Evolutionary conservation across 208 protist genomes (phyloP).

Genomic region (Leishmania tarentolae): DNA sequence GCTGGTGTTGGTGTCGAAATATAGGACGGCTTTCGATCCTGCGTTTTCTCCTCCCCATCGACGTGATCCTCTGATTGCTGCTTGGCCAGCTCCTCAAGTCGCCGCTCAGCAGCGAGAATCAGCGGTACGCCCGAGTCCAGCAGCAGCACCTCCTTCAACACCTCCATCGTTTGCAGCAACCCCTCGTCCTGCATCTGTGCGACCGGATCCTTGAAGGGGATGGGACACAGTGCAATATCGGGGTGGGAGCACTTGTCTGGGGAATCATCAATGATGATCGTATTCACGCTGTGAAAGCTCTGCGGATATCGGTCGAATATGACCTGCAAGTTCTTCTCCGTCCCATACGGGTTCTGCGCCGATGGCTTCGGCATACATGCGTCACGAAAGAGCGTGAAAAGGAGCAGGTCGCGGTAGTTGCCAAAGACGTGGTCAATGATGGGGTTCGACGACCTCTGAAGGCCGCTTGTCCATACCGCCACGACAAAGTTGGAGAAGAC

Average conservation of each 20-base stretch:
- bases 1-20: neutral
- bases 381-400: conserved; percentile 84
- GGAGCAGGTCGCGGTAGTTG: conserved; percentile 74
- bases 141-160: conserved; percentile 76
- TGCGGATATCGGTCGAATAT: conserved; percentile 85
- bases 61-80: neutral
- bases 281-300: conserved; percentile 90
- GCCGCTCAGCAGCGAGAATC: conserved; percentile 73
- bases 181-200: conserved; percentile 66
- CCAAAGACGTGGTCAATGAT: conserved; percentile 89
- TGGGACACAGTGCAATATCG: conserved; percentile 87
- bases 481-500: conserved; percentile 90
- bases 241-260: conserved; percentile 91
- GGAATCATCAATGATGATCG: conserved; percentile 92
- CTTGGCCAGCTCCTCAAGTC: conserved; percentile 33
- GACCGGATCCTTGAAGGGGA: conserved; percentile 75
- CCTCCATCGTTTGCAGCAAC: conserved; percentile 63
- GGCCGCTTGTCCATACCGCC: conserved; percentile 89
- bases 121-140: conserved; percentile 70
- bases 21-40: neutral
- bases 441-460: conserved; percentile 81
- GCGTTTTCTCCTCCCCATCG: neutral
- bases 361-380: conserved; percentile 62
- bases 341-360: conserved; percentile 71
- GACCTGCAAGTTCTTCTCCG: conserved; percentile 83